Evolutionary conservation across 176 grass and related monocot species (phyloP), one percentile per base, ranked within the genome.

Genomic region (Zizania latifolia): DNA sequence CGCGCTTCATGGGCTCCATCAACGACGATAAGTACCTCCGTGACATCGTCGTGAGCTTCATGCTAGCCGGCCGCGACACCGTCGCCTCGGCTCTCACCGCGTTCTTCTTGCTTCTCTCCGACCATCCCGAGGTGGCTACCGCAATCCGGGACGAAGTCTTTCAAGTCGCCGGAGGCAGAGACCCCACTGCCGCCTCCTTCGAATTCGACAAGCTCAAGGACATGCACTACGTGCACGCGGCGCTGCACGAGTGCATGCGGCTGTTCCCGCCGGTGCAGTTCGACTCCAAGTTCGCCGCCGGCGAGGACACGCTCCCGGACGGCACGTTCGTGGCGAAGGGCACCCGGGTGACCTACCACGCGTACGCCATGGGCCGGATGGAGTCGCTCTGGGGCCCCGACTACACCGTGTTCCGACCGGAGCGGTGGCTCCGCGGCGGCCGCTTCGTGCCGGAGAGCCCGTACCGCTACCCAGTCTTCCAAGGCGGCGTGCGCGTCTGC

Each of bases 21-120:
- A 61, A 80, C 81, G 86, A 95, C 33, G 92, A 95, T 72, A 85
- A 84, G 76, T 95, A 91, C 61, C 86, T 95, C 30, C 88, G 92
- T 5, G 92, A 95, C 78, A 95, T 95, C 77, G 89, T 95, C 39
- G 84, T 95, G 14, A 95, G 86, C 84, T 95, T 92, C 92, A 79
- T 95, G 87, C 89, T 95, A 0, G 92, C 92, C 26, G 92, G 92
- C 9, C 92, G 89, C 19, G 92, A 95, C 77, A 95, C 92, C 13
- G 80, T 92, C 8, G 79, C 92, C 48, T 95, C 92, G 8, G 84
- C 62, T 4, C 84, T 95, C 38, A 95, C 92, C 22, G 72, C 84
- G 58, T 95, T 95, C 72, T 95, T 95, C 76, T 8, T 91, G 53
- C 86, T 91, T 8, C 83, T 95, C 22, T 95, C 89, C 3, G 83